Evolutionary conservation across 352 stramenopile species (phyloP).

Genomic region (Globisporangium ultimum): DNA sequence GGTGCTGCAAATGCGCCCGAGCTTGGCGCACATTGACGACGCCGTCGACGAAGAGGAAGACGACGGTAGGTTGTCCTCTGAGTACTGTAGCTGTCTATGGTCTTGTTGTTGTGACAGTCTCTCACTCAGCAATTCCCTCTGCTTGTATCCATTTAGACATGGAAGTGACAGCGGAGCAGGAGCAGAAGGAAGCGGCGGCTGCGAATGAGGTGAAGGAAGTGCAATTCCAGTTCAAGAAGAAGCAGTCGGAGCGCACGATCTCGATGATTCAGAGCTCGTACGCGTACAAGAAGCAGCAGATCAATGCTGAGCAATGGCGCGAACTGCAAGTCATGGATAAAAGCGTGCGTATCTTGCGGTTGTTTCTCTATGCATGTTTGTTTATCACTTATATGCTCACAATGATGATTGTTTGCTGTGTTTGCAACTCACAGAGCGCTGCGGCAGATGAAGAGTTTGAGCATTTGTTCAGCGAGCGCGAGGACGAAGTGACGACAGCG

Average conservation of each 20-base stretch:
- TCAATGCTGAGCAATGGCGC: constrained; percentile 75
- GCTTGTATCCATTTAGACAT: constrained; percentile 23
- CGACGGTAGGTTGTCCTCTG: constrained; percentile 28
- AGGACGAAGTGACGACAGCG: constrained; percentile 65
- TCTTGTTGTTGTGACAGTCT: neutral
- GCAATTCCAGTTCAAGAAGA: constrained; percentile 88
- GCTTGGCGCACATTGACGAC: constrained; percentile 73
- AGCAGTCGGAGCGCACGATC: constrained; percentile 75
- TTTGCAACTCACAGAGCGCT: constrained; percentile 2
- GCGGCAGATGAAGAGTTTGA: constrained; percentile 73
- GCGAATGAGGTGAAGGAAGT: constrained; percentile 69
- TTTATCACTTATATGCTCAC: neutral
- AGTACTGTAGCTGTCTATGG: neutral
- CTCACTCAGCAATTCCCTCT: neutral
- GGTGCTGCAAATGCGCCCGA: constrained; percentile 83
- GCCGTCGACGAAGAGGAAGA: constrained; percentile 65
- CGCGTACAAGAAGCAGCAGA: constrained; percentile 80
- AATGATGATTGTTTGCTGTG: neutral
- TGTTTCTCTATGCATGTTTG: neutral
- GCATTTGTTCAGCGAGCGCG: constrained; percentile 78
- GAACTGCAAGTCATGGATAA: constrained; percentile 72
- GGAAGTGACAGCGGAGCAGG: constrained; percentile 31
- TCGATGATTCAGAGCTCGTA: constrained; percentile 82
- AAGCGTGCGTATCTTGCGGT: constrained; percentile 31
- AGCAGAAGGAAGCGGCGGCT: constrained; percentile 46